Evolutionary conservation across 179 eudicot species (phyloP).

Genomic region (Corrigiola litoralis): DNA sequence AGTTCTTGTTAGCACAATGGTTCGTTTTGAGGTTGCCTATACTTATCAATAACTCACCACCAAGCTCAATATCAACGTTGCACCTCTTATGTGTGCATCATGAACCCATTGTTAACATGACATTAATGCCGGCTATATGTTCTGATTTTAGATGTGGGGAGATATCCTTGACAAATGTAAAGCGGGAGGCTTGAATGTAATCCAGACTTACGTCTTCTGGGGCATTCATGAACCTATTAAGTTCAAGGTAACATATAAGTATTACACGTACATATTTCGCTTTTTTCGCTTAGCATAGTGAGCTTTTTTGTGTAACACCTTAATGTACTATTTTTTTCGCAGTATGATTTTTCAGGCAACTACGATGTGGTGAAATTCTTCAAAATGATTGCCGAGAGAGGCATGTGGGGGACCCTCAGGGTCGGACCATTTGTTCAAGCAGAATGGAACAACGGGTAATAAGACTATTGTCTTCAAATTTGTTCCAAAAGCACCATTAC

Average conservation of each 20-base stretch:
- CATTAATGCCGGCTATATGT: neutral
- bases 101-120: neutral
- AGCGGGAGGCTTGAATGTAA: constrained; percentile 70
- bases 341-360: constrained; percentile 71
- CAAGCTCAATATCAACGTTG: too few relatives aligned
- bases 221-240: constrained; percentile 79
- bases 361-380: constrained; percentile 66
- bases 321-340: constrained; percentile 5
- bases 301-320: too few relatives aligned
- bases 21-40: too few relatives aligned
- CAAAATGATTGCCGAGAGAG: constrained; percentile 48
- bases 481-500: neutral
- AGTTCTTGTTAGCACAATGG: too few relatives aligned
- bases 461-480: neutral
- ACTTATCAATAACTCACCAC: too few relatives aligned
- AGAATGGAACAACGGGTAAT: constrained; percentile 91
- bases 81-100: too few relatives aligned
- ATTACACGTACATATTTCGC: too few relatives aligned
- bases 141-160: constrained; percentile 59
- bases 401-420: constrained; percentile 65
- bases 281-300: too few relatives aligned
- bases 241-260: constrained; percentile 51
- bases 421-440: constrained; percentile 81
- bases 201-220: constrained; percentile 90
- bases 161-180: constrained; percentile 56